These are phyloP conservation scores for Aspergillus taichungensis DNA, from an alignment of 495 filamentous ascomycete genomes.

Conservation along the genomic window DNA sequence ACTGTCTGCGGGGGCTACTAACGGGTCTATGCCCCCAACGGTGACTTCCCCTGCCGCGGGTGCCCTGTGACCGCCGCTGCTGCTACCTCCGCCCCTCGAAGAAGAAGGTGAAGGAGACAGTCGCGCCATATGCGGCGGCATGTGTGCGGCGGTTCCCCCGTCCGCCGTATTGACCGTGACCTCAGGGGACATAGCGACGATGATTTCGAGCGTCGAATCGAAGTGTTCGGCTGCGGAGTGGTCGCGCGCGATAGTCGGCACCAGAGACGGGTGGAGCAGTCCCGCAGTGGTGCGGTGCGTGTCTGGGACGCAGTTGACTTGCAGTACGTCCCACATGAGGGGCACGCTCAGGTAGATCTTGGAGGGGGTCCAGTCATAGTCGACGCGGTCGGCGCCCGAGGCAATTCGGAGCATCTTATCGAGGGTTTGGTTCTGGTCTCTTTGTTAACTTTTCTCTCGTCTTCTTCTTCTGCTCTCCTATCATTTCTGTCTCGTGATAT, in stretches of 20 bases:
- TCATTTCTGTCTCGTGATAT: too few relatives aligned
- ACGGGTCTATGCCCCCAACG: conserved; percentile 16
- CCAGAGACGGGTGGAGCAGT: conserved; percentile 26
- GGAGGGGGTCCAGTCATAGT: conserved; percentile 37
- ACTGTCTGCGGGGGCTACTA: conserved; percentile 35
- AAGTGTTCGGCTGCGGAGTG: conserved; percentile 12
- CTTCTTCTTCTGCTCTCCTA: too few relatives aligned
- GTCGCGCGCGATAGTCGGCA: conserved; percentile 16
- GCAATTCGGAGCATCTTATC: conserved; percentile 36
- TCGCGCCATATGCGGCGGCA: conserved; percentile 22
- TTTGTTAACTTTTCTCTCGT: too few relatives aligned
- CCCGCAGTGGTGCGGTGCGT: conserved; percentile 19
- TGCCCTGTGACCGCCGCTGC: too few relatives aligned
- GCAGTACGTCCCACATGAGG: conserved; percentile 42
- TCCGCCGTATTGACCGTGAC: conserved; percentile 37
- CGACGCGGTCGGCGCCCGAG: conserved; percentile 32
- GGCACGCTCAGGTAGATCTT: conserved; percentile 41
- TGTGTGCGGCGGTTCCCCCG: conserved; percentile 33
- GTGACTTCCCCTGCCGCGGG: not conserved
- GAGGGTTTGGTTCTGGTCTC: conserved; percentile 36
- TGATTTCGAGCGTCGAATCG: conserved; percentile 32
- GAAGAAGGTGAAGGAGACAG: not conserved
- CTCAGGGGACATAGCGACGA: conserved; percentile 37
- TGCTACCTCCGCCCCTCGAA: too few relatives aligned
- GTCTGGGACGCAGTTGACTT: conserved; percentile 27